These are phyloP conservation scores for Castanopsis chinensis DNA, from an alignment of 306 rosid species.

Conservation along the genomic window DNA sequence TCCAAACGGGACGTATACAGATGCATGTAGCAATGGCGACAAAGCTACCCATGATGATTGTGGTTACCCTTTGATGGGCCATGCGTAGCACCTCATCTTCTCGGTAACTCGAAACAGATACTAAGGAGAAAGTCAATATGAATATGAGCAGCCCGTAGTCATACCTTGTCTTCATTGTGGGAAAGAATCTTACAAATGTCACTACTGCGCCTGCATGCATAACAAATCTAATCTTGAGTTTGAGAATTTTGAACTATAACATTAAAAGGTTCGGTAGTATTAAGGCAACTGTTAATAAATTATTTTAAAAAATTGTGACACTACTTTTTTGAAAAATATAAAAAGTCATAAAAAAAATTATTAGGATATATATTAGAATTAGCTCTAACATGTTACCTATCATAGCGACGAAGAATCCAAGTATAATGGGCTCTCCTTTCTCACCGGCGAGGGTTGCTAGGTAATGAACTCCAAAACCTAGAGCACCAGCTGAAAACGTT, in stretches of 20 bases:
- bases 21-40: slow-evolving; percentile 25
- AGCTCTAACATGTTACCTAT: neutral
- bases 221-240: neutral
- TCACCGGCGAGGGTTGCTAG: slow-evolving; percentile 31
- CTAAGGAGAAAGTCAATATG: slow-evolving; percentile 48
- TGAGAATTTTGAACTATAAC: too few species aligned
- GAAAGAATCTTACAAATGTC: slow-evolving; percentile 49
- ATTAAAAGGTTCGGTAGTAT: too few species aligned
- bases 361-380: too few species aligned
- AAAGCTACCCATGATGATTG: slow-evolving; percentile 39
- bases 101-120: slow-evolving; percentile 43
- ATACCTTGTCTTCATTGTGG: slow-evolving; percentile 41
- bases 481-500: slow-evolving; percentile 32
- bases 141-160: slow-evolving; percentile 55
- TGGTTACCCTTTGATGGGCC: slow-evolving; percentile 34
- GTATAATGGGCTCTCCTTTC: slow-evolving; percentile 28
- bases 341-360: neutral
- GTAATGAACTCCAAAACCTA: slow-evolving; percentile 30
- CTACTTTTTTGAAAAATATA: too few species aligned
- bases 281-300: too few species aligned
- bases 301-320: too few species aligned
- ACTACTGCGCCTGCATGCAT: slow-evolving; percentile 29
- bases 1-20: slow-evolving; percentile 49
- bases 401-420: slow-evolving; percentile 18
- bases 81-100: slow-evolving; percentile 23